phyloP scores from a whole-genome alignment of 805 yeast species.

The Pichia nanzhaoensis region DNA sequence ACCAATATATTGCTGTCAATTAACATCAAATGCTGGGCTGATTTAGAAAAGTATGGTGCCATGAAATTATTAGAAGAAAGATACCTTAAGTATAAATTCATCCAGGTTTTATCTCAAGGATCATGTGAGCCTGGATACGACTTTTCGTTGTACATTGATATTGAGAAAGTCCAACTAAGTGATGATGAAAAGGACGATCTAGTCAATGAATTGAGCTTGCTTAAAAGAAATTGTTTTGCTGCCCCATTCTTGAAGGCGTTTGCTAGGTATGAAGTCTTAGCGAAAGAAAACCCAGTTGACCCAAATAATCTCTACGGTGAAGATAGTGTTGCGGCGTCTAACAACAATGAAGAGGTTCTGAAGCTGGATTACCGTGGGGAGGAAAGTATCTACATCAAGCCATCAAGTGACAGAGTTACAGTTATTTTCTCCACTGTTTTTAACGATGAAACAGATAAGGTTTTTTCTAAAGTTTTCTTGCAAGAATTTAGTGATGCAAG shows the following conservation, averaged over 20 bases:
- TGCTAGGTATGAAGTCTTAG: constrained; percentile 63
- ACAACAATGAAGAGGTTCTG: constrained; percentile 50
- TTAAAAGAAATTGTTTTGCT: constrained; percentile 84
- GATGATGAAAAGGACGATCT: constrained; percentile 47
- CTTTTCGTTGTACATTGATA: constrained; percentile 65
- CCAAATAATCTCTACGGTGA: constrained; percentile 38
- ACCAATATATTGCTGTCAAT: constrained; percentile 59
- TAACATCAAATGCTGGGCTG: constrained; percentile 70
- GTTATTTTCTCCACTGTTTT: constrained; percentile 91
- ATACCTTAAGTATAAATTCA: constrained; percentile 39
- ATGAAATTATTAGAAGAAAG: constrained; percentile 44
- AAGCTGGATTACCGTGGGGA: constrained; percentile 84
- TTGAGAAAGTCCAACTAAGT: constrained; percentile 25
- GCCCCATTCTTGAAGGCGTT: constrained; percentile 91
- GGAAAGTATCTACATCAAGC: constrained; percentile 84
- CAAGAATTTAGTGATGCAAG: constrained; percentile 97
- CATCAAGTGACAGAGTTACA: constrained; percentile 93
- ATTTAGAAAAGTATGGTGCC: constrained; percentile 63
- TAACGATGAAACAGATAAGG: constrained; percentile 93
- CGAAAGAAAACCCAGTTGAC: constrained; percentile 34
- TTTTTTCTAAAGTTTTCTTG: constrained; percentile 80
- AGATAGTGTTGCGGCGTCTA: constrained; percentile 27
- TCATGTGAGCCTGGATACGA: constrained; percentile 75
- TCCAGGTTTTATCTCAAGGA: constrained; percentile 24
- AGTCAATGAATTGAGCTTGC: constrained; percentile 58